A percentile compares a stretch with the other conserved stretches of the same genome.
Evolutionary conservation across 768 basidiomycete genomes (phyloP).

Genomic region (Thelephora aurantiotincta): DNA sequence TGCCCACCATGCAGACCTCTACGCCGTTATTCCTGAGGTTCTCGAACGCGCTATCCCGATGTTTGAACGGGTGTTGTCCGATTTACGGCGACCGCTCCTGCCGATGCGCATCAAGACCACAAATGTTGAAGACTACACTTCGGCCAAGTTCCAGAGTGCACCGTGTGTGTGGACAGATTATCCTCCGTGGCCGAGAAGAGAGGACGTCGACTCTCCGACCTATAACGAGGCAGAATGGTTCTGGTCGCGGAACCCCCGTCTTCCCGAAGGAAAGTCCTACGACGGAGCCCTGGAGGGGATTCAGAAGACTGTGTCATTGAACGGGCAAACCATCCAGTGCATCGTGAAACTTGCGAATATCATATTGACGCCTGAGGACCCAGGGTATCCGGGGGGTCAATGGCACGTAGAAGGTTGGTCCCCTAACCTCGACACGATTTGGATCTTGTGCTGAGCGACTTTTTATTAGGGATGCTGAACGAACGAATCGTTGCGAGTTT

Average conservation of each 20-base stretch:
- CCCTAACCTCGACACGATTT: constrained; percentile 11
- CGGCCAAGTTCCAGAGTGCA: background rate
- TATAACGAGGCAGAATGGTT: background rate
- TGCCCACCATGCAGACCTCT: constrained; percentile 7
- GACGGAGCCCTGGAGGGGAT: background rate
- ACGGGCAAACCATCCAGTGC: constrained; percentile 17
- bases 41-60: constrained; percentile 13
- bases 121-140: background rate
- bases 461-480: constrained; percentile 2
- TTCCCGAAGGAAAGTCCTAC: background rate
- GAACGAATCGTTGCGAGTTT: constrained; percentile 12
- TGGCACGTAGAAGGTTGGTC: constrained; percentile 20
- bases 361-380: constrained; percentile 16
- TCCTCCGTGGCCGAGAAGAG: background rate
- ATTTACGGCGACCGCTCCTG: background rate
- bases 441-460: background rate
- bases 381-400: constrained; percentile 16
- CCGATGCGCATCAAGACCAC: background rate
- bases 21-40: constrained; percentile 9
- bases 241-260: background rate
- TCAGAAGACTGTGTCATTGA: constrained; percentile 4
- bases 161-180: background rate
- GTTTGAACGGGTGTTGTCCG: constrained; percentile 15
- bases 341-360: constrained; percentile 27
- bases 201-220: background rate